Percentiles rank a stretch among this genome's conserved stretches.
Conservation (phyloP, 805 yeast species). For the Candida glaebosa region DNA sequence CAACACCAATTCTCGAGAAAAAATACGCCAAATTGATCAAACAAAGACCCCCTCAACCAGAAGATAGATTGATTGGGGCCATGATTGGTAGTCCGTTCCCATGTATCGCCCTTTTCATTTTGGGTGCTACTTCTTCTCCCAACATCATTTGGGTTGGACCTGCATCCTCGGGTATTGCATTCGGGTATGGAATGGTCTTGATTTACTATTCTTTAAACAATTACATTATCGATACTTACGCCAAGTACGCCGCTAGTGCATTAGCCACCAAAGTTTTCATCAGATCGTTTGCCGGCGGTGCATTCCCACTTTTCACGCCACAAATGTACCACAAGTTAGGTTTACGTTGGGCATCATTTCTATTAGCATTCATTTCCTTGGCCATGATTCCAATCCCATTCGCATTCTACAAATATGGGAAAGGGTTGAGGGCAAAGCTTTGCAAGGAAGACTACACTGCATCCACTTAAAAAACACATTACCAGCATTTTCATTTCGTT, state of each 20-base stretch:
- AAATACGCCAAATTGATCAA: slow-evolving; percentile 50
- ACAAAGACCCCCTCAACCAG: slow-evolving; percentile 65
- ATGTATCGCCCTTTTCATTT: slow-evolving; percentile 71
- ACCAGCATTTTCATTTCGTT: too few species aligned
- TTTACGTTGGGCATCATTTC: slow-evolving; percentile 77
- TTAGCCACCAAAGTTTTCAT: slow-evolving; percentile 78
- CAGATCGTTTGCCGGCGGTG: slow-evolving; percentile 83
- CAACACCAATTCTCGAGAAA: slow-evolving; percentile 75
- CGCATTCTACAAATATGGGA: slow-evolving; percentile 67
- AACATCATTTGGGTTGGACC: slow-evolving; percentile 67
- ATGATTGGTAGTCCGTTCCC: slow-evolving; percentile 83
- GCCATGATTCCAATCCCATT: slow-evolving; percentile 76
- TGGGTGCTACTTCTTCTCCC: slow-evolving; percentile 75
- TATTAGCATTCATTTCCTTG: slow-evolving; percentile 70
- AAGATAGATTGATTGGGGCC: slow-evolving; percentile 76
- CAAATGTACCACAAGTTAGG: slow-evolving; percentile 78
- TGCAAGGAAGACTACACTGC: slow-evolving; percentile 62
- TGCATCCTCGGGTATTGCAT: slow-evolving; percentile 55
- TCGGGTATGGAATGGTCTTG: slow-evolving; percentile 61
- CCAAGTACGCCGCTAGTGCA: slow-evolving; percentile 76
- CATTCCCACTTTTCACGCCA: slow-evolving; percentile 76
- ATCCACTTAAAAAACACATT: too few species aligned
- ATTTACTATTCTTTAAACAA: slow-evolving; percentile 61
- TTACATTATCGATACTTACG: slow-evolving; percentile 88
- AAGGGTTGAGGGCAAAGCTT: slow-evolving; percentile 54